Base-by-base conservation (phyloP, 2,329 filamentous ascomycete genomes). In the Pestalotiopsis sp. region DNA sequence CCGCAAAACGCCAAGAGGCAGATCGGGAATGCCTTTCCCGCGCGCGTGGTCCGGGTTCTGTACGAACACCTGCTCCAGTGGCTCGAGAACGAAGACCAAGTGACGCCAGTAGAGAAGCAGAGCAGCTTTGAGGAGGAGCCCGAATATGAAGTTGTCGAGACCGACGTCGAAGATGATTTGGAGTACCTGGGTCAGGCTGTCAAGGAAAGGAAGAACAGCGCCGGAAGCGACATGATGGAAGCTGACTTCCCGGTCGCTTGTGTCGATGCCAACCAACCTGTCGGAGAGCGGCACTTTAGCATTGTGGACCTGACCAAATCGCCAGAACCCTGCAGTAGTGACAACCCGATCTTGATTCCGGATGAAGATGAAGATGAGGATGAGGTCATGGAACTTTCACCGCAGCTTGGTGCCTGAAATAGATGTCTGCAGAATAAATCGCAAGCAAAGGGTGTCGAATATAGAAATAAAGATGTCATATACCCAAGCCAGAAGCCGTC, bases 11-110 rank as follows among this genome's bases (percentile, higher is more conserved):
- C 88, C 17, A 86, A 86, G 72, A 86, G 83, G 71, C 92, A 94
- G 76, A 92, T 95, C 71, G 93, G 93, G 0, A 95, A 96, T 74
- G 93, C 93, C 0, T 93, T 95, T 17, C 92, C 93, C 0, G 89
- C 92, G 0, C 81, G 81, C 36, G 85, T 86, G 0, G 88, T 88
- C 2, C 79, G 80, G 31, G 78, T 84, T 0, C 73, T 89, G 0
- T 88, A 85, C 70, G 75, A 76, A n/a, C 84, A 87, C 63, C 73
- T 89, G 9, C 77, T 83, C 20, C 70, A 76, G 7, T 86, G 83
- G 79, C 74, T 89, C 1, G 75, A 86, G 14, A 70, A 76, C 1
- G 74, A 81, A 23, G 87, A 89, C 67, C 76, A 79, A 0, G 74
- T 84, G 20, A 69, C 59, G 41, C 17, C 71, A 27, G 7, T 64